A percentile compares a stretch with the other conserved stretches of the same genome.
Conservation (phyloP, 495 filamentous ascomycete species). For the Neurospora tetrasperma region DNA sequence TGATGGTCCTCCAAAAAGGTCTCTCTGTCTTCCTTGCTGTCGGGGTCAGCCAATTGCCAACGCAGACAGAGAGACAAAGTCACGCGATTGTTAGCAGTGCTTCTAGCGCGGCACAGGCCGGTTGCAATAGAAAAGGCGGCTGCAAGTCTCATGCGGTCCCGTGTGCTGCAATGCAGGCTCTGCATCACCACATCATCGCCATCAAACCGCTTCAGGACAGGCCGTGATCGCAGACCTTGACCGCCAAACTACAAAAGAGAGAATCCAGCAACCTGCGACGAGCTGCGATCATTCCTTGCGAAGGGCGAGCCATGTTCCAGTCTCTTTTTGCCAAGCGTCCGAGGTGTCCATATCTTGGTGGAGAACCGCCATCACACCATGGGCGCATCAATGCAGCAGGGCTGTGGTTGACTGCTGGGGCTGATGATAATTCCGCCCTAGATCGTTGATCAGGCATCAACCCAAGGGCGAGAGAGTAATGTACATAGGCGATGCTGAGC, state of each 20-base stretch:
- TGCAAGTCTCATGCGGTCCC: slow-evolving; percentile 1
- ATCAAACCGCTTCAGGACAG: not conserved
- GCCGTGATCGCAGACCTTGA: not conserved
- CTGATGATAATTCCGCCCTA: not conserved
- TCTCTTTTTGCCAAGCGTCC: not conserved
- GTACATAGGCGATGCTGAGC: not conserved
- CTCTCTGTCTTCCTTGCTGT: not conserved
- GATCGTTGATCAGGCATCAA: not conserved
- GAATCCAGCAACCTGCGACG: not conserved
- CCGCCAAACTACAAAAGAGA: not conserved
- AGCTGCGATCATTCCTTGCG: not conserved
- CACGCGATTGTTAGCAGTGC: not conserved
- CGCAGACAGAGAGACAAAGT: not conserved
- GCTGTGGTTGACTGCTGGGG: not conserved
- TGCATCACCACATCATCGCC: not conserved
- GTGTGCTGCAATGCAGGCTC: not conserved
- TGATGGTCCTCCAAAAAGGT: not conserved
- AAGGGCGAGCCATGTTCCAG: not conserved
- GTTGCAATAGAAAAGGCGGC: not conserved
- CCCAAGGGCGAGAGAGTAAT: not conserved
- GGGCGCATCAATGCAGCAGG: not conserved
- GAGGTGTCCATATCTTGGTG: not conserved
- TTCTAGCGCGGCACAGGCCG: not conserved
- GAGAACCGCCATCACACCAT: not conserved
- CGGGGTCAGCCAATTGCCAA: not conserved